Conservation (phyloP, 2,329 filamentous ascomycete genomes). For the Alternaria arbusti region DNA sequence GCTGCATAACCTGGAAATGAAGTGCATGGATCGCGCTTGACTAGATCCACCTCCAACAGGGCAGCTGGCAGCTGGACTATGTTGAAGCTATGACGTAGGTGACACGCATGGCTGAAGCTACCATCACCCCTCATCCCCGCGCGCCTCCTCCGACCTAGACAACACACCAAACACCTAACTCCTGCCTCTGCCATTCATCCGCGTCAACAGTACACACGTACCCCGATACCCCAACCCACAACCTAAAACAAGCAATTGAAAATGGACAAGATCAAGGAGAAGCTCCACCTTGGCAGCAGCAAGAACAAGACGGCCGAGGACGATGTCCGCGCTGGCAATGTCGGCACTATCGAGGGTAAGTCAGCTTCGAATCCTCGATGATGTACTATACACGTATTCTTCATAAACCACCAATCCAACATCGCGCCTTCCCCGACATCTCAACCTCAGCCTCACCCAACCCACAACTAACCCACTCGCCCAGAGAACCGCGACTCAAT, state of each 20-base stretch:
- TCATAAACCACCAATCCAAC: neutral
- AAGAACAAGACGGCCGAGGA: constrained; percentile 40
- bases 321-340: constrained; percentile 22
- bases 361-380: neutral
- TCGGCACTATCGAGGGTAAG: constrained; percentile 30
- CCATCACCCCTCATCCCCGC: constrained; percentile 19
- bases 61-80: constrained; percentile 14
- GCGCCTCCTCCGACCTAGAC: constrained; percentile 6
- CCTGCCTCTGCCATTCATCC: neutral
- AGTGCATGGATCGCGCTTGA: constrained; percentile 7
- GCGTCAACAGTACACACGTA: neutral
- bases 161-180: constrained; percentile 8
- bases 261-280: constrained; percentile 48
- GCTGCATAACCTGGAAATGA: constrained; percentile 1
- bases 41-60: constrained; percentile 14
- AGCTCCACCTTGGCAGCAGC: constrained; percentile 41
- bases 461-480: neutral
- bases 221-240: neutral
- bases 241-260: constrained; percentile 5
- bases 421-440: neutral
- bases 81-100: constrained; percentile 21
- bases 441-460: neutral
- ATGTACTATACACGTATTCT: neutral
- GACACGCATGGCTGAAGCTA: constrained; percentile 19
- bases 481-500: constrained; percentile 39